Evolutionary conservation across 2,329 filamentous ascomycete genomes (phyloP), one percentile per base, ranked within the genome.

Genomic region (Colletotrichum sansevieriae): DNA sequence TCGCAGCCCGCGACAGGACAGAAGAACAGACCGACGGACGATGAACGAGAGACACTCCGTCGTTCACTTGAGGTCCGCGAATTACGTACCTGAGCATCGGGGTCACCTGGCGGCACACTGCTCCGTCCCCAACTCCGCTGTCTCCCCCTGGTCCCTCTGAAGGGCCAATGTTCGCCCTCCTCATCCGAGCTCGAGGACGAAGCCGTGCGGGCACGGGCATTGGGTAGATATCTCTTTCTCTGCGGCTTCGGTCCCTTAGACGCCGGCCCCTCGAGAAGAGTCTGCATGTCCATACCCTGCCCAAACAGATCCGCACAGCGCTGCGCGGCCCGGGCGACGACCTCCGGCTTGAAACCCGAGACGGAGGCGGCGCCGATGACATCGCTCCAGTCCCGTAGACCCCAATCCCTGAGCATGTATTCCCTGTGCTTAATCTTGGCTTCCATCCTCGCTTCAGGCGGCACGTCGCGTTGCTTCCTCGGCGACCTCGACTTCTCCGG

Each of bases 361-460:
- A 97, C 80, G 0, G 92, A 87, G 3, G 95, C 95, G 1, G 94
- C 85, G 0, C 92, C 92, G 33, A 98, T 80, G 1, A 98, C 87
- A 72, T 97, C 93, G 72, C 90, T 92, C 95, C 95, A 98, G 80
- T 97, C 92, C 22, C 92, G 87, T 12, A 89, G 81, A 13, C 78
- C 83, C 76, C 77, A 84, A 59, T 73, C 70, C 51, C 76, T 74
- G 2, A 73, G 71, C 3, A 78, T 73, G 8, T 29, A 62, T 73
- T 78, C n/a, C 70, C 57, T 37, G 3, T 47, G 72, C 13, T 75
- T 74, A 12, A 55, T 52, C 20, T 72, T 75, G 37, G 65, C 71
- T 35, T 73, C 71, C 15, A 65, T 51, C 4, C 58, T 18, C 9
- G 49, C 63, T 35, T 60, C 49, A 9, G 67, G 64, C 7, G 56